A percentile compares a stretch with the other conserved stretches of the same genome.
These are phyloP conservation scores for Candida suzukii DNA, from an alignment of 805 yeast species.

Conservation along the genomic window DNA sequence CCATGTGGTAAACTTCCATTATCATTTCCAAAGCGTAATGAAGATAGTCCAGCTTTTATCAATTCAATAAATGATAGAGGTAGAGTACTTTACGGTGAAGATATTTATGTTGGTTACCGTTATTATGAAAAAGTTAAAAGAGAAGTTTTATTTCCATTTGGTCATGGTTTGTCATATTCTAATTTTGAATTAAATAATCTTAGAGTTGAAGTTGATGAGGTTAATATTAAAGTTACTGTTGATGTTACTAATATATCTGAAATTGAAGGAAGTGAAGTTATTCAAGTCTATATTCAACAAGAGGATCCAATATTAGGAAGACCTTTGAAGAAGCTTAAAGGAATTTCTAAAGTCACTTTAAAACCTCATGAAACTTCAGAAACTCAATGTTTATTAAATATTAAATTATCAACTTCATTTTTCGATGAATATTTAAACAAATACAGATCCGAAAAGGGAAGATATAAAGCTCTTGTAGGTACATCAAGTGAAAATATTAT, in stretches of 20 bases:
- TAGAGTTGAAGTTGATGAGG: constrained; percentile 21
- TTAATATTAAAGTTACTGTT: constrained; percentile 24
- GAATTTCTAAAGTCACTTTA: constrained; percentile 42
- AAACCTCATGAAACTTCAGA: constrained; percentile 37
- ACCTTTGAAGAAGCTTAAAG: constrained; percentile 56
- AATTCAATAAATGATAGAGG: constrained; percentile 47
- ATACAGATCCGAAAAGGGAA: too few species aligned
- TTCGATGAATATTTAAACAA: too few species aligned
- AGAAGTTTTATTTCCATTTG: constrained; percentile 52
- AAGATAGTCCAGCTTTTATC: constrained; percentile 52
- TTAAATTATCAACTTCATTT: too few species aligned
- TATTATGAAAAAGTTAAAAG: constrained; percentile 46
- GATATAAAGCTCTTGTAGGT: too few species aligned
- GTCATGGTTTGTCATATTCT: constrained; percentile 57
- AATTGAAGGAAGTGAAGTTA: constrained; percentile 44
- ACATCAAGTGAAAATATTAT: too few species aligned
- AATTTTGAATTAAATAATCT: constrained; percentile 36
- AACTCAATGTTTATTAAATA: too few species aligned
- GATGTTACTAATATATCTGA: constrained; percentile 42
- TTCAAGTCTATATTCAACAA: constrained; percentile 47
- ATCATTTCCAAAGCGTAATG: constrained; percentile 43
- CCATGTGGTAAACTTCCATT: constrained; percentile 55
- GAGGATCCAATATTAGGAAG: constrained; percentile 27
- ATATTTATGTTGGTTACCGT: constrained; percentile 56
- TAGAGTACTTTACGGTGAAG: constrained; percentile 54